Percentiles rank a stretch among this genome's conserved stretches.
Evolutionary conservation across 768 basidiomycete species (phyloP).

Genomic region (Favolaschia claudopus): DNA sequence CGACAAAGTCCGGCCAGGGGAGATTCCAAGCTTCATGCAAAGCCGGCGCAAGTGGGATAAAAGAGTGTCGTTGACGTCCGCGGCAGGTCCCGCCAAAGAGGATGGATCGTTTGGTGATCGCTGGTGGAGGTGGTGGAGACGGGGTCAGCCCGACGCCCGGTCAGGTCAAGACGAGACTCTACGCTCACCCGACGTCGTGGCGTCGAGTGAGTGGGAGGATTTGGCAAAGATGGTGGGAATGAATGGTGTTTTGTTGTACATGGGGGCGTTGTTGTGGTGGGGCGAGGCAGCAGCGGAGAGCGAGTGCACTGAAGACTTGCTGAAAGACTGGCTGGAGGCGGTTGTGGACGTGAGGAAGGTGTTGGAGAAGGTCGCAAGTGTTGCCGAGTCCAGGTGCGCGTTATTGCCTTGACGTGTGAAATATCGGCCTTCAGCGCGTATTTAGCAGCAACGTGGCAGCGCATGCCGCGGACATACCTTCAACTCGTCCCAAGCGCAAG

Average conservation of each 20-base stretch:
- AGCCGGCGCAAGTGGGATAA: not conserved
- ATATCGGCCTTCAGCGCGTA: too few species aligned
- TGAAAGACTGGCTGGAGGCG: not conserved
- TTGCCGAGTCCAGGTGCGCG: too few species aligned
- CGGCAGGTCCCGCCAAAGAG: too few species aligned
- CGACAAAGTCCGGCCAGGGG: not conserved
- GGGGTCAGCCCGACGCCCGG: not conserved
- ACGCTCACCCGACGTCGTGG: not conserved
- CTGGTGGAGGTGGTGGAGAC: not conserved
- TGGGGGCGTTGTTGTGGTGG: not conserved
- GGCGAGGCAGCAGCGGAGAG: not conserved
- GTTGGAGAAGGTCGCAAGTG: too few species aligned
- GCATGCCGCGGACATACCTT: too few species aligned
- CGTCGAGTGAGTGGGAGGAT: not conserved
- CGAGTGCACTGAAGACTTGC: not conserved
- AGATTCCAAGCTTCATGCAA: not conserved
- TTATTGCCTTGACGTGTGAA: too few species aligned
- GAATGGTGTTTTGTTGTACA: not conserved
- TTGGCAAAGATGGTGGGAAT: not conserved
- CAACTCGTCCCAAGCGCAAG: too few species aligned
- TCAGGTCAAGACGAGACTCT: not conserved
- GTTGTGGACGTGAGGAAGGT: not conserved
- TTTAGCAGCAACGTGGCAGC: too few species aligned
- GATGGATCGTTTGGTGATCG: not conserved
- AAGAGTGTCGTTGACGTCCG: not conserved